These are phyloP conservation scores for Parathielavia appendiculata DNA, from an alignment of 495 filamentous ascomycete species.

Conservation along the genomic window DNA sequence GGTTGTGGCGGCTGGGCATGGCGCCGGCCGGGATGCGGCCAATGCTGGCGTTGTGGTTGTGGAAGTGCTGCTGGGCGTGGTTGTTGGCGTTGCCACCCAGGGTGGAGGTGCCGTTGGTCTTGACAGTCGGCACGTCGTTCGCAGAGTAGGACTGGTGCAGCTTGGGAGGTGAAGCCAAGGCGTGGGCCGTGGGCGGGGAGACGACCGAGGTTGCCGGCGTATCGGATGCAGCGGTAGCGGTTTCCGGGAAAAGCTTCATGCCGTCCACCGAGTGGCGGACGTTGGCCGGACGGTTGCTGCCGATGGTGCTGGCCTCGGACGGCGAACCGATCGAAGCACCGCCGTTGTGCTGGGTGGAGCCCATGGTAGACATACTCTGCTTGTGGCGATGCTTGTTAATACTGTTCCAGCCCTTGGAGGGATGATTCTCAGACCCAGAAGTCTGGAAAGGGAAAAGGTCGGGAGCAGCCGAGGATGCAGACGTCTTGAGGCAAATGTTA, in stretches of 20 bases:
- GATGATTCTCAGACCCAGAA: slow-evolving; percentile 53
- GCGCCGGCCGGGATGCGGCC: slow-evolving; percentile 67
- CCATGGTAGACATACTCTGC: slow-evolving; percentile 70
- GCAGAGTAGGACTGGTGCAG: slow-evolving; percentile 85
- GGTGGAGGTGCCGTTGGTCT: slow-evolving; percentile 39
- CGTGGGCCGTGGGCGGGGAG: slow-evolving; percentile 37
- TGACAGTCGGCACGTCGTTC: slow-evolving; percentile 83
- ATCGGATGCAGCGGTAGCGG: slow-evolving; percentile 24
- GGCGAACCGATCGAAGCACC: slow-evolving; percentile 31
- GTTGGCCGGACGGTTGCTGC: slow-evolving; percentile 41
- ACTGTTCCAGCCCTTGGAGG: slow-evolving; percentile 53
- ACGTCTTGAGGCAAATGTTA: slow-evolving; percentile 48
- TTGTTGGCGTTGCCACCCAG: slow-evolving; percentile 51
- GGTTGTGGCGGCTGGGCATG: slow-evolving; percentile 58
- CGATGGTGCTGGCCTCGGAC: slow-evolving; percentile 37
- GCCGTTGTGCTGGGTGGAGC: slow-evolving; percentile 34
- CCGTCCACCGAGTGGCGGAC: slow-evolving; percentile 52
- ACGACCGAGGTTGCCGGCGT: slow-evolving; percentile 27
- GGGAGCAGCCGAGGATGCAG: slow-evolving; percentile 72
- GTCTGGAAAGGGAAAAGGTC: slow-evolving; percentile 72
- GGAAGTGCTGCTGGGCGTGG: slow-evolving; percentile 70
- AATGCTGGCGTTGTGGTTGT: slow-evolving; percentile 75
- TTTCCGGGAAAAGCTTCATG: slow-evolving; percentile 31
- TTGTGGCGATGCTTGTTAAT: slow-evolving; percentile 76
- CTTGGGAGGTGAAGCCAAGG: slow-evolving; percentile 56